These are phyloP conservation scores for Puccinia hordei DNA, from an alignment of 1,284 basidiomycete genomes.

Conservation along the genomic window DNA sequence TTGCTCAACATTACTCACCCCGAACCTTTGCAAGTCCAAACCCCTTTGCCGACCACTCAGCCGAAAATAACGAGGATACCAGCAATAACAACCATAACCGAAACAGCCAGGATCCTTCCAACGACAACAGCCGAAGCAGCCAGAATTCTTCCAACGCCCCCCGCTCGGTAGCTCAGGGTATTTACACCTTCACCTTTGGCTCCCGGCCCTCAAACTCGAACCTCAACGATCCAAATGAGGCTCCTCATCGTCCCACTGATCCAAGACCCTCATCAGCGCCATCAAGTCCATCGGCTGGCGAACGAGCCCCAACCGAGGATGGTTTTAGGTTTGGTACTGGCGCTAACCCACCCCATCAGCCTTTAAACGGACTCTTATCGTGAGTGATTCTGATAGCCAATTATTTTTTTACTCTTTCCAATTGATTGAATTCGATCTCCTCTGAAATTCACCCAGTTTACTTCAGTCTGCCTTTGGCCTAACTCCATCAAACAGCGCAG, in stretches of 20 bases:
- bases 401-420: neutral
- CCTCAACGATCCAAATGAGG: neutral
- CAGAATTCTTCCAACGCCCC: neutral
- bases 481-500: neutral
- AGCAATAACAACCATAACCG: neutral
- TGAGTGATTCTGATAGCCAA: neutral
- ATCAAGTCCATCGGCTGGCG: neutral
- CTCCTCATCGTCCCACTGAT: conserved; percentile 2
- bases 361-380: conserved; percentile 20
- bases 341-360: neutral
- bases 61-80: neutral
- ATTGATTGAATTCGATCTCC: neutral
- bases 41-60: neutral
- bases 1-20: conserved; percentile 13
- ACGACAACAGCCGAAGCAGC: neutral
- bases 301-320: neutral
- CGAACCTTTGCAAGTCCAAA: conserved; percentile 1
- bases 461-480: conserved; percentile 35
- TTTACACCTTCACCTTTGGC: conserved; percentile 33
- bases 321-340: neutral
- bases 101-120: neutral
- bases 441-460: conserved; percentile 15
- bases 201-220: conserved; percentile 10
- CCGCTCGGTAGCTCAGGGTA: neutral
- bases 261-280: neutral